phyloP scores from a whole-genome alignment of 164 flowering plant species.

The Umbilicus rupestris region DNA sequence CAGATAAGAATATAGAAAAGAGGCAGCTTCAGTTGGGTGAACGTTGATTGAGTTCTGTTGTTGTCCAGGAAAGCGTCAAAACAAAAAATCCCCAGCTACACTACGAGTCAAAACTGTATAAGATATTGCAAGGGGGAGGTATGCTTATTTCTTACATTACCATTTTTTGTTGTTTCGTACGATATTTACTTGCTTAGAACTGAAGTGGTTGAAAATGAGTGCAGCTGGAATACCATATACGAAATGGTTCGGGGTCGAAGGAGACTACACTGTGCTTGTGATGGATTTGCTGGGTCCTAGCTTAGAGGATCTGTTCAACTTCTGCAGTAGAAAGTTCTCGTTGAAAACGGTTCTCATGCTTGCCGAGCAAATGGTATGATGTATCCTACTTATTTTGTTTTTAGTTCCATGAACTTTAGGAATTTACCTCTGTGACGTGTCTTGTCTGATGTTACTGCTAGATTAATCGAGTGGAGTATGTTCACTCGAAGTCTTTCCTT shows the following conservation, averaged over 20 bases:
- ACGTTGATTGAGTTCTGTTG: background rate
- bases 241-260: conserved; percentile 70
- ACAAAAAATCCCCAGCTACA: conserved; percentile 71
- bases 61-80: conserved; percentile 54
- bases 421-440: background rate
- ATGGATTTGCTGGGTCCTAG: conserved; percentile 76
- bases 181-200: background rate
- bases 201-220: conserved; percentile 11
- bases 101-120: conserved; percentile 63
- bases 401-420: background rate
- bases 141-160: conserved; percentile 11
- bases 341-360: conserved; percentile 73
- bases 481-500: conserved; percentile 58
- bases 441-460: conserved; percentile 13
- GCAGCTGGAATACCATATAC: conserved; percentile 69
- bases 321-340: conserved; percentile 62
- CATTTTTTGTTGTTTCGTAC: background rate
- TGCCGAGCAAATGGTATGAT: conserved; percentile 67
- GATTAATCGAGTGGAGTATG: conserved; percentile 64
- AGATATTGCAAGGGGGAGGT: conserved; percentile 75
- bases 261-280: conserved; percentile 72
- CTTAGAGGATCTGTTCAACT: conserved; percentile 67
- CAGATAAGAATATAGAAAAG: too few relatives aligned
- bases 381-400: background rate
- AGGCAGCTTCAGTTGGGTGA: background rate